A percentile compares a stretch with the other conserved stretches of the same genome.
Conservation (phyloP, 768 basidiomycete genomes). For the Collybia nuda region DNA sequence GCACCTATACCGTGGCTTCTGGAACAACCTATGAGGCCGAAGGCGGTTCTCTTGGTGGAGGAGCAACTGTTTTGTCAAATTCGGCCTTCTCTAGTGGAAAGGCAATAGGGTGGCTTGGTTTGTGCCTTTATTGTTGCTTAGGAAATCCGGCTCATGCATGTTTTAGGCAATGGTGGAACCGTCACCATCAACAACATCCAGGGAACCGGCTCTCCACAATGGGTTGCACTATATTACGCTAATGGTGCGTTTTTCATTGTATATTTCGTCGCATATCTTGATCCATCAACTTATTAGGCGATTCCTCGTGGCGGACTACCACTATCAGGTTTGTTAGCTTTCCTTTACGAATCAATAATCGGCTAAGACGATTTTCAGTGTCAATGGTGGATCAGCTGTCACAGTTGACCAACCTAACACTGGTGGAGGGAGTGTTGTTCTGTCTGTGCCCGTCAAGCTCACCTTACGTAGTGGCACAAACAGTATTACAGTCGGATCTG, state of each 20-base stretch:
- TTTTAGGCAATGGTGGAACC: constrained; percentile 53
- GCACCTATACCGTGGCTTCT: constrained; percentile 46
- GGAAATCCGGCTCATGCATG: background rate
- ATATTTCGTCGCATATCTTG: background rate
- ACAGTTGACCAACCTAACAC: constrained; percentile 58
- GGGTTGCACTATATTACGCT: constrained; percentile 62
- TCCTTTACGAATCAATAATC: background rate
- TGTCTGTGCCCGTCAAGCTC: constrained; percentile 58
- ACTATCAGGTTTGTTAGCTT: constrained; percentile 46
- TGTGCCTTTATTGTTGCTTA: constrained; percentile 7
- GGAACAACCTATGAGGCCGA: constrained; percentile 62
- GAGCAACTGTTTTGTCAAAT: constrained; percentile 40
- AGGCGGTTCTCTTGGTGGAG: constrained; percentile 46
- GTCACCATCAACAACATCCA: constrained; percentile 56
- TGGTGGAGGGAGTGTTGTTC: constrained; percentile 50
- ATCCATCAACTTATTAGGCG: constrained; percentile 27
- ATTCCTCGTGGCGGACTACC: constrained; percentile 57
- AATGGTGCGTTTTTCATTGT: constrained; percentile 35
- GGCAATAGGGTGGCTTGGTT: constrained; percentile 57
- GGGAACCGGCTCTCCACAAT: constrained; percentile 52
- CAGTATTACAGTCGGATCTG: constrained; percentile 46
- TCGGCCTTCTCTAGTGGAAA: constrained; percentile 51
- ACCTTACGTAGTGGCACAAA: constrained; percentile 49
- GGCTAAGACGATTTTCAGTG: constrained; percentile 28
- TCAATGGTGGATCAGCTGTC: constrained; percentile 56